Evolutionary conservation across 2,329 filamentous ascomycete genomes (phyloP).

Genomic region (Neospermospora avenae): DNA sequence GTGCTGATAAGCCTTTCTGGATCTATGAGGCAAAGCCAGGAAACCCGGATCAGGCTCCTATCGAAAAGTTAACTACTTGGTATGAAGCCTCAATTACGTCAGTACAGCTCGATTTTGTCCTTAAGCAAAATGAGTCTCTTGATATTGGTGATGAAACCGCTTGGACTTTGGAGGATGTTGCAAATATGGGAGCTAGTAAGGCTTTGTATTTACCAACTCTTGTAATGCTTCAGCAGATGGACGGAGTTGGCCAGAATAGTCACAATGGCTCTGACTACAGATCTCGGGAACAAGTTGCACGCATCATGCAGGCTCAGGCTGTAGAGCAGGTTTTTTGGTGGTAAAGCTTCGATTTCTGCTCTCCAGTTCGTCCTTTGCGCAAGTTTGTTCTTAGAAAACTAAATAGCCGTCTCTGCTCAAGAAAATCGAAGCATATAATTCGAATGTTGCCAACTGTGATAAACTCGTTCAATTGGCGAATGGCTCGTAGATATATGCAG

Average conservation of each 20-base stretch:
- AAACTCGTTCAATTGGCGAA: too few species aligned
- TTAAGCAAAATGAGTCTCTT: constrained; percentile 21
- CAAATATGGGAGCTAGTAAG: constrained; percentile 10
- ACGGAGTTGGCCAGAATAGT: constrained; percentile 20
- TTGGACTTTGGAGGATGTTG: constrained; percentile 15
- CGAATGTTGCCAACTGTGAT: neutral
- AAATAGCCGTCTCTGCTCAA: neutral
- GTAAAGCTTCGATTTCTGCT: neutral
- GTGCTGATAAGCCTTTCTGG: neutral
- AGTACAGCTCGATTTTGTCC: constrained; percentile 4
- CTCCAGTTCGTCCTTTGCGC: too few species aligned
- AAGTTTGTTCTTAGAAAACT: neutral
- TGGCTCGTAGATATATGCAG: too few species aligned
- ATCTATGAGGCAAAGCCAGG: constrained; percentile 5
- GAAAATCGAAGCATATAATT: too few species aligned
- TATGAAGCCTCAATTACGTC: constrained; percentile 21
- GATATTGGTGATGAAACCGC: constrained; percentile 23
- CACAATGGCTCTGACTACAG: constrained; percentile 5
- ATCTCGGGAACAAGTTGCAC: neutral
- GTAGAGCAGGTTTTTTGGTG: neutral
- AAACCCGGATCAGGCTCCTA: neutral
- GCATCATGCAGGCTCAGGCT: neutral
- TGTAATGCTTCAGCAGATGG: constrained; percentile 26
- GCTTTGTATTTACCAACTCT: constrained; percentile 20
- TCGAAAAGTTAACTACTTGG: constrained; percentile 15